Percentiles rank a stretch among this genome's conserved stretches.
phyloP scores from a whole-genome alignment of 2,329 filamentous ascomycete species.

The Fusarium torulosum region DNA sequence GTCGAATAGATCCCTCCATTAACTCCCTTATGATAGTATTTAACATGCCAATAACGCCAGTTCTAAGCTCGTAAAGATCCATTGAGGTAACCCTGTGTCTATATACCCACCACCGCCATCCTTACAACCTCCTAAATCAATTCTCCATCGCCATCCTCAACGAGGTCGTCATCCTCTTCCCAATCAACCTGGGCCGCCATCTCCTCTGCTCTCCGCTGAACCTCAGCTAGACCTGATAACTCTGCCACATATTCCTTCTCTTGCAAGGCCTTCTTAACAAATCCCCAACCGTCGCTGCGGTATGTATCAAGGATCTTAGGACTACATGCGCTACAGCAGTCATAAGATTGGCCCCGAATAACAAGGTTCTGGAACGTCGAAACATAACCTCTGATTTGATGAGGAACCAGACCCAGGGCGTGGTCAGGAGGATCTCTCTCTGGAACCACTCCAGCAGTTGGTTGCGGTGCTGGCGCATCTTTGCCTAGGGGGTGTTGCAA shows the following conservation, averaged over 20 bases:
- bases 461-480: conserved; percentile 68
- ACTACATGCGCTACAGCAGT: conserved; percentile 85
- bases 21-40: conserved; percentile 10
- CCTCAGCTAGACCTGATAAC: conserved; percentile 78
- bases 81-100: conserved; percentile 12
- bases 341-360: conserved; percentile 80
- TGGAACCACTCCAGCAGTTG: conserved; percentile 56
- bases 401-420: conserved; percentile 78
- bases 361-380: conserved; percentile 79
- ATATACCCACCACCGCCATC: background rate
- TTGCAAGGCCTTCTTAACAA: conserved; percentile 79
- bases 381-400: conserved; percentile 84
- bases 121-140: conserved; percentile 21
- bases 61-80: conserved; percentile 11
- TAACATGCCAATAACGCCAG: conserved; percentile 20
- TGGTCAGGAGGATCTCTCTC: conserved; percentile 69
- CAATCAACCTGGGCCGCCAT: conserved; percentile 69
- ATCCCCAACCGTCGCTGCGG: conserved; percentile 76
- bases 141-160: conserved; percentile 31
- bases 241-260: conserved; percentile 85
- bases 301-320: conserved; percentile 77
- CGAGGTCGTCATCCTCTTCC: conserved; percentile 67
- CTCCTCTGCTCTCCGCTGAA: conserved; percentile 71
- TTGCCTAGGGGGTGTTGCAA: conserved; percentile 86
- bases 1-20: background rate